These are phyloP conservation scores for Cystofilobasidium bisporidii DNA, from an alignment of 768 basidiomycete genomes.

Conservation along the genomic window DNA sequence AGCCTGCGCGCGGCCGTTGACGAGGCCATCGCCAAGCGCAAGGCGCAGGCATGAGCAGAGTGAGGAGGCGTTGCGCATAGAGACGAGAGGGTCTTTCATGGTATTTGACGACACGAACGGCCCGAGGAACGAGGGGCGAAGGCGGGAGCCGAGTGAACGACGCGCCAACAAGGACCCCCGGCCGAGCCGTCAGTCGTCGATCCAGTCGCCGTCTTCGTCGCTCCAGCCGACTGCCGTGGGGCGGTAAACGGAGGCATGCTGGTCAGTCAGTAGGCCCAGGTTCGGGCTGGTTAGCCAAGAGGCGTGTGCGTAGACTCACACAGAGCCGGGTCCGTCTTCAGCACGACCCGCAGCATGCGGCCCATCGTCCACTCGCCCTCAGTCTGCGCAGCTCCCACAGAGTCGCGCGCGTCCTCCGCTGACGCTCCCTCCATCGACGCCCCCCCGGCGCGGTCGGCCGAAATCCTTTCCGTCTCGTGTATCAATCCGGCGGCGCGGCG, in stretches of 20 bases:
- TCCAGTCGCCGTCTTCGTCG: neutral
- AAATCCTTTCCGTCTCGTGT: too few relatives aligned
- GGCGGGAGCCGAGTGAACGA: neutral
- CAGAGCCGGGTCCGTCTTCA: neutral
- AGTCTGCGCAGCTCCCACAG: neutral
- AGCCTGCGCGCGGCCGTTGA: slow-evolving; percentile 61
- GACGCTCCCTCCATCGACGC: neutral
- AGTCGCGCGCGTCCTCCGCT: neutral
- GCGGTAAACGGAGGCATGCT: neutral
- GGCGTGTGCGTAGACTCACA: neutral
- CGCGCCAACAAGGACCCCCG: neutral
- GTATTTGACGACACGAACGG: neutral
- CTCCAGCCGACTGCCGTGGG: neutral
- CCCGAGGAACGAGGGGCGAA: neutral
- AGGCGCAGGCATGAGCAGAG: neutral
- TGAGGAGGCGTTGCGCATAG: neutral
- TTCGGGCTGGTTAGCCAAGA: neutral
- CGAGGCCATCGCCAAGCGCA: slow-evolving; percentile 39
- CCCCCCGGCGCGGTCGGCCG: neutral
- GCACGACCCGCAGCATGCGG: neutral
- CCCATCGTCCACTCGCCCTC: neutral
- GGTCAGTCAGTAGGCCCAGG: neutral
- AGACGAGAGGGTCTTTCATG: neutral
- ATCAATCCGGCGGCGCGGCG: too few relatives aligned
- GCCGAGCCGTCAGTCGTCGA: neutral